phyloP scores from a whole-genome alignment of 768 basidiomycete genomes.

The Chalciporus piperatus region DNA sequence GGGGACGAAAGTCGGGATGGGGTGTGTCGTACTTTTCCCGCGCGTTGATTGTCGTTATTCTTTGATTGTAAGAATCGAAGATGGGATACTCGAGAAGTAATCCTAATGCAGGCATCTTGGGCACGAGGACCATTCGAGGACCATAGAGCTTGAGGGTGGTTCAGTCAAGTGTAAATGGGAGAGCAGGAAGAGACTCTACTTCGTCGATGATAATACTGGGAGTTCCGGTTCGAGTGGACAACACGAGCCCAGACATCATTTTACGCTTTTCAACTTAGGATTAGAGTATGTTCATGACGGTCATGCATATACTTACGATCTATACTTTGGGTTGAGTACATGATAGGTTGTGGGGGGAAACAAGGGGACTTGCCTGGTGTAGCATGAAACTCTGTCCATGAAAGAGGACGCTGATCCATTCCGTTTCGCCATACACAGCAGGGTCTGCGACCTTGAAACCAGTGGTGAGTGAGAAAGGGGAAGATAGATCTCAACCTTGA shows the following conservation, averaged over 20 bases:
- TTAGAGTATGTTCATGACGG: constrained; percentile 8
- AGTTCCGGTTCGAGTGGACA: constrained; percentile 72
- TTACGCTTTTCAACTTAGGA: constrained; percentile 64
- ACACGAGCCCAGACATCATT: constrained; percentile 89
- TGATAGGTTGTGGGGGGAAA: constrained; percentile 15
- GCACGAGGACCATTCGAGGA: constrained; percentile 73
- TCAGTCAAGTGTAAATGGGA: background rate
- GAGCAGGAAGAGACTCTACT: constrained; percentile 34
- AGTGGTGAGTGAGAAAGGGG: background rate
- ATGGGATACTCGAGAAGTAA: constrained; percentile 86
- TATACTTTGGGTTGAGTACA: constrained; percentile 17
- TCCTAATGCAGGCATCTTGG: constrained; percentile 95
- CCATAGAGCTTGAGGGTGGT: constrained; percentile 62
- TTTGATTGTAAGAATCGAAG: constrained; percentile 73
- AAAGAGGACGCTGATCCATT: constrained; percentile 92
- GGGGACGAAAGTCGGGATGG: constrained; percentile 63
- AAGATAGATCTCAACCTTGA: background rate
- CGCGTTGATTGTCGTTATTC: constrained; percentile 43
- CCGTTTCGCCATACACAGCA: constrained; percentile 84
- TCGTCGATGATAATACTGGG: constrained; percentile 75
- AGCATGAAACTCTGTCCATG: constrained; percentile 99
- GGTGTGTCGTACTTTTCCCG: constrained; percentile 43
- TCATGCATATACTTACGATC: constrained; percentile 27
- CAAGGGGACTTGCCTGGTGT: constrained; percentile 72
- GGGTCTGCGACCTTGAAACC: constrained; percentile 72